phyloP scores from a whole-genome alignment of 2,329 filamentous ascomycete species.

The Eutypa lata region DNA sequence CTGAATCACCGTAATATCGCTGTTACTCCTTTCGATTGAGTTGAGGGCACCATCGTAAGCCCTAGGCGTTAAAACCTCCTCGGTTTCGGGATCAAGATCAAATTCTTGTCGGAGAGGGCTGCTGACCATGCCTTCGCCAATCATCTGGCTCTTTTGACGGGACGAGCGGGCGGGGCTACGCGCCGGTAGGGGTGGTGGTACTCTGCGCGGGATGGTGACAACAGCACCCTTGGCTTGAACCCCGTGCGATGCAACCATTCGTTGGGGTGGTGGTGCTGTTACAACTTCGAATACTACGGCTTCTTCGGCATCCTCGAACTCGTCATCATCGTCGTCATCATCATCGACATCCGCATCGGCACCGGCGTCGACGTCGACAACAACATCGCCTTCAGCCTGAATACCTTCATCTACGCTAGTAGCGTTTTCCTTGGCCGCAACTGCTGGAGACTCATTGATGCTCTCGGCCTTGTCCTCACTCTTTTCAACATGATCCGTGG shows the following conservation, averaged over 20 bases:
- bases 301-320: constrained; percentile 52
- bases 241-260: constrained; percentile 61
- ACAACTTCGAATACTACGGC: constrained; percentile 68
- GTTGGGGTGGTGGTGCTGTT: constrained; percentile 52
- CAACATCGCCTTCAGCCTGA: constrained; percentile 16
- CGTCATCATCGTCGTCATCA: constrained; percentile 46
- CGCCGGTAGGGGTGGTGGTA: constrained; percentile 73
- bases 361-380: constrained; percentile 30
- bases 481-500: constrained; percentile 2
- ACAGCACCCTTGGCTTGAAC: constrained; percentile 73
- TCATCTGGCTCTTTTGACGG: constrained; percentile 53
- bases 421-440: background rate
- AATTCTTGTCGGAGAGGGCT: constrained; percentile 53
- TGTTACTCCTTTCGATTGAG: constrained; percentile 2
- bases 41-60: constrained; percentile 10
- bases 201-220: constrained; percentile 79
- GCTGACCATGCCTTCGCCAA: constrained; percentile 51
- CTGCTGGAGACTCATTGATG: background rate
- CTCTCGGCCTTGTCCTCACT: constrained; percentile 1
- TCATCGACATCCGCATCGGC: constrained; percentile 42
- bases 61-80: constrained; percentile 21
- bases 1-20: background rate
- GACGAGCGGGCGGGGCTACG: constrained; percentile 69
- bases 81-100: constrained; percentile 17
- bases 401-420: constrained; percentile 5